phyloP scores from a whole-genome alignment of 1,139 yeast genomes.

The Saccharomycopsis hybrid region DNA sequence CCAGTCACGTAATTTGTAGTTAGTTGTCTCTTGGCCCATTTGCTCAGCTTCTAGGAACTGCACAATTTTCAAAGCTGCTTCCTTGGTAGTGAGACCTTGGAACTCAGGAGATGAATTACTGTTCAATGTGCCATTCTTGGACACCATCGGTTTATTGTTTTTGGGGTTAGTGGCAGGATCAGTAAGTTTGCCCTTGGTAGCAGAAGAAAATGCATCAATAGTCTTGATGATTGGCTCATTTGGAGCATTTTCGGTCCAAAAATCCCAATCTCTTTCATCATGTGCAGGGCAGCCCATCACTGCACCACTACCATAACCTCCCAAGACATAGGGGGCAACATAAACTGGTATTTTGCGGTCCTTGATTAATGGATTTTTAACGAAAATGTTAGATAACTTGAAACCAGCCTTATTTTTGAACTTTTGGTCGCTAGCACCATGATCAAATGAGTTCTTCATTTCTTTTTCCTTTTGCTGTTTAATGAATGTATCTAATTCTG shows the following conservation, averaged over 20 bases:
- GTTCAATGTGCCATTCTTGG: slow-evolving; percentile 48
- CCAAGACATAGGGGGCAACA: slow-evolving; percentile 85
- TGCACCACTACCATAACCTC: slow-evolving; percentile 81
- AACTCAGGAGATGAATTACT: slow-evolving; percentile 41
- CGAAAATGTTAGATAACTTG: slow-evolving; percentile 40
- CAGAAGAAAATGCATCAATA: slow-evolving; percentile 27
- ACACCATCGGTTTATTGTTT: slow-evolving; percentile 38
- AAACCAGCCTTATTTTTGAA: slow-evolving; percentile 56
- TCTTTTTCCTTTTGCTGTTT: slow-evolving; percentile 30
- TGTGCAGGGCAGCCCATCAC: slow-evolving; percentile 99
- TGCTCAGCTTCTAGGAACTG: slow-evolving; percentile 33
- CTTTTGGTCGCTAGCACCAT: slow-evolving; percentile 31
- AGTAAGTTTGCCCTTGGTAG: neutral
- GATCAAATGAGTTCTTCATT: slow-evolving; percentile 6
- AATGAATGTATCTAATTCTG: slow-evolving; percentile 42
- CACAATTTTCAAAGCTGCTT: slow-evolving; percentile 49
- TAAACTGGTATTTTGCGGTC: slow-evolving; percentile 57
- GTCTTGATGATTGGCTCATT: slow-evolving; percentile 35
- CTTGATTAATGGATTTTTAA: slow-evolving; percentile 52
- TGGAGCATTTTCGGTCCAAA: slow-evolving; percentile 66
- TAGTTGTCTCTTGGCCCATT: slow-evolving; percentile 44
- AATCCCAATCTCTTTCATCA: slow-evolving; percentile 73
- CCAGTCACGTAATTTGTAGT: slow-evolving; percentile 83
- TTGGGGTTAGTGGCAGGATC: too few species aligned
- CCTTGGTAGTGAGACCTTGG: slow-evolving; percentile 41